Conservation (phyloP, 2,329 filamentous ascomycete species). For the Cercospora janseana region DNA sequence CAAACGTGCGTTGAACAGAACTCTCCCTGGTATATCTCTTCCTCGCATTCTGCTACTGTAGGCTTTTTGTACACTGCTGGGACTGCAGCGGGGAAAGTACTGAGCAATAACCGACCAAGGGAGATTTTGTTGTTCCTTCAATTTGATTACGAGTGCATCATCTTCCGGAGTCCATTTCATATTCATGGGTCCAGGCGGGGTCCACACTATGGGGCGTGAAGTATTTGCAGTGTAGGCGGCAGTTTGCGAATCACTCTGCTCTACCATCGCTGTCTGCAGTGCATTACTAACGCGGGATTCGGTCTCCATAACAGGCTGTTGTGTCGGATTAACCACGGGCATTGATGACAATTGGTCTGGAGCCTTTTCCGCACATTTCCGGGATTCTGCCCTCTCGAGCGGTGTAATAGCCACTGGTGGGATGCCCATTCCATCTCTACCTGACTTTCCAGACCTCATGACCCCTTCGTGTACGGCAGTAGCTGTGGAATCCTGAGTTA, state of each 20-base stretch:
- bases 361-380: too few species aligned
- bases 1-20: conserved; percentile 20
- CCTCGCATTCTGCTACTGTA: conserved; percentile 22
- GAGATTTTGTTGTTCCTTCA: conserved; percentile 16
- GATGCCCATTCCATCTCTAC: too few species aligned
- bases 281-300: too few species aligned
- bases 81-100: conserved; percentile 24
- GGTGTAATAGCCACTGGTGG: too few species aligned
- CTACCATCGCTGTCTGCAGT: neutral
- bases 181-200: neutral
- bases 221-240: conserved; percentile 10
- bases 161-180: conserved; percentile 16
- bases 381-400: too few species aligned
- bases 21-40: conserved; percentile 36
- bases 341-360: too few species aligned
- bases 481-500: too few species aligned
- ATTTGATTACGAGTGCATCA: conserved; percentile 19
- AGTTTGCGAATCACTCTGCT: neutral
- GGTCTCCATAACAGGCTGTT: neutral
- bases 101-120: conserved; percentile 11
- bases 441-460: too few species aligned
- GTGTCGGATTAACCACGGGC: neutral
- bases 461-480: too few species aligned
- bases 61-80: conserved; percentile 26
- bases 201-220: conserved; percentile 8